Evolutionary conservation across 108 stramenopile genomes (phyloP), one percentile per base, ranked within the genome.

Genomic region (Cylindrotheca fusiformis): DNA sequence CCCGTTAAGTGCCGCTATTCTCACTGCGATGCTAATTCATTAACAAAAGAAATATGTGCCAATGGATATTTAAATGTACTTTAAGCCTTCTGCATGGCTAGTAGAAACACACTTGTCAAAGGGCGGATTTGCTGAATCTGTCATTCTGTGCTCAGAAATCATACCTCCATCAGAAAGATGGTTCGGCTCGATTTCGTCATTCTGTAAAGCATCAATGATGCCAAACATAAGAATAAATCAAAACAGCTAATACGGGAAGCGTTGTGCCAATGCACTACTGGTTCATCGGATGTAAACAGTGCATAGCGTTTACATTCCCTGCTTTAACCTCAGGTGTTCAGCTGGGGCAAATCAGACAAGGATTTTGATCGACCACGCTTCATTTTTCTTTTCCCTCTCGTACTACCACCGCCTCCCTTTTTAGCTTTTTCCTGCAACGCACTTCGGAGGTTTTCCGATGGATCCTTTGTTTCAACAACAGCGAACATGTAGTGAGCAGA

Each of bases 291-390:
- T 55, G 23, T 28, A 25, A 22, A 55, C 0, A 22, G 27, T 29
- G n/a, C 32, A 12, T 12, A 52, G 18, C n/a, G n/a, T n/a, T n/a
- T n/a, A 18, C 32, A 59, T 59, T n/a, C 58, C 69, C 78, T 68
- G 62, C 60, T 49, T 89, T 93, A 93, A 73, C 91, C 91, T 93
- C 91, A 93, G 85, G 91, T 85, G 60, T 81, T 90, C 3, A 93
- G 74, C 66, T 73, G 75, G 53, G 91, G 91, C 68, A 93, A 72
- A 65, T 93, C 91, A 6, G 86, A 85, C 44, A 93, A 58, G 5
- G 88, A 89, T 72, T 90, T 93, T 32, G 91, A 86, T 60, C 87
- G 87, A 17, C 91, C 91, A 30, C 85, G 91, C 60, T 77, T 86
- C 79, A 87, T 85, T 64, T 81, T 84, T 41, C 86, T 64, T 49